Percentiles rank a stretch among this genome's conserved stretches.
Evolutionary conservation across 2,329 filamentous ascomycete genomes (phyloP).

Genomic region (Boeremia exigua): DNA sequence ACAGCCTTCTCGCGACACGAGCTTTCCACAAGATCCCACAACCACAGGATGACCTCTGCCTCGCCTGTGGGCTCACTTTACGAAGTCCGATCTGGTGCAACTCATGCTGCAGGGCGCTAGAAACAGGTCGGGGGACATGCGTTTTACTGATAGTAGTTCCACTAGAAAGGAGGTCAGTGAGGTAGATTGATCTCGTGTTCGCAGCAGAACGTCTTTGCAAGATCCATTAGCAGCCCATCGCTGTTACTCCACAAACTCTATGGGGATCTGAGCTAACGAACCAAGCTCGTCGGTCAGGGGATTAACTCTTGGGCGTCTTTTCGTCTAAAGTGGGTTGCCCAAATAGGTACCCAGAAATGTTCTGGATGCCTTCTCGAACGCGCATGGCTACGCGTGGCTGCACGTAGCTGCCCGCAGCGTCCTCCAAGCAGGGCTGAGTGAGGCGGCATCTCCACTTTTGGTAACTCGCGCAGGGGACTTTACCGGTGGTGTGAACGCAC

Average conservation of each 20-base stretch:
- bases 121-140: no score
- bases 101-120: no score
- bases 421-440: not conserved
- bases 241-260: not conserved
- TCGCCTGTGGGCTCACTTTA: not conserved
- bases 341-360: not conserved
- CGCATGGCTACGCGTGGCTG: not conserved
- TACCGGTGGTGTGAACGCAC: not conserved
- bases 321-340: not conserved
- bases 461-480: conserved; percentile 7
- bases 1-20: not conserved
- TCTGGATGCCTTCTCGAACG: not conserved
- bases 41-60: not conserved
- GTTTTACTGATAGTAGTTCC: no score
- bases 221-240: not conserved
- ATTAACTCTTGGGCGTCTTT: not conserved
- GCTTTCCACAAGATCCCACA: not conserved
- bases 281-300: not conserved
- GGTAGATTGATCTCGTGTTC: not conserved
- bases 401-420: not conserved
- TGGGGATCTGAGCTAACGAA: not conserved
- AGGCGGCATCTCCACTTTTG: conserved; percentile 12
- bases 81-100: no score
- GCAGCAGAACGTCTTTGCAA: not conserved
- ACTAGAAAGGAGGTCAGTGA: not conserved